Percentiles rank a stretch among this genome's conserved stretches.
These are phyloP conservation scores for Didymella exigua DNA, from an alignment of 2,329 filamentous ascomycete species.

Conservation along the genomic window DNA sequence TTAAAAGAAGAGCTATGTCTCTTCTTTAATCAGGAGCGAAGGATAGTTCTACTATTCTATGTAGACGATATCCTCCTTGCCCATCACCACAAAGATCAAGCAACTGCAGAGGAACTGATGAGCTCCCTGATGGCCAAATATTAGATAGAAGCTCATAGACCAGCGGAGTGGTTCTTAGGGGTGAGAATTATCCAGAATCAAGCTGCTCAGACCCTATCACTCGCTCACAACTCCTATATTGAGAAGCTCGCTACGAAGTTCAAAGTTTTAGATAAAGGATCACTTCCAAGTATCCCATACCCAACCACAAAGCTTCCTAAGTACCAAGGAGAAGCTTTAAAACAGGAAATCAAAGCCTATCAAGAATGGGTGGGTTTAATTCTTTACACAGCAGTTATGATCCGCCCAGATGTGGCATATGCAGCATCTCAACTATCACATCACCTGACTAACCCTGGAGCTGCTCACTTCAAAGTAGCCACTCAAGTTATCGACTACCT, in stretches of 20 bases:
- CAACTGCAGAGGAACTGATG: neutral
- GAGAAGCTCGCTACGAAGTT: neutral
- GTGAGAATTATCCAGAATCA: neutral
- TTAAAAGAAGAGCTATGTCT: neutral
- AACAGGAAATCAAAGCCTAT: neutral
- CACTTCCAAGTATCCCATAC: no score
- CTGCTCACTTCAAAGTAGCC: neutral
- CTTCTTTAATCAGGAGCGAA: neutral
- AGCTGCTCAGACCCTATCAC: neutral
- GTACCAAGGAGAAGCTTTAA: neutral
- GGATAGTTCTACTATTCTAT: neutral
- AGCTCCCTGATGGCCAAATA: neutral
- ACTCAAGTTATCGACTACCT: neutral
- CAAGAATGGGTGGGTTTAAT: neutral
- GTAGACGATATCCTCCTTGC: neutral
- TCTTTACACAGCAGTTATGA: neutral
- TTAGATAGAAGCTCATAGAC: neutral
- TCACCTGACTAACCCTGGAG: neutral
- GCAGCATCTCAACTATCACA: neutral
- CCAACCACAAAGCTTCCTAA: no score
- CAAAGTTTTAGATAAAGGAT: no score
- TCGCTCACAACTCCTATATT: neutral
- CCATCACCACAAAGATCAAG: neutral
- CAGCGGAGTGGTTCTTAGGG: neutral
- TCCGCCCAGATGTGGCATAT: neutral